Conservation (phyloP, 2,329 filamentous ascomycete species). For the Dissoconium aciculare region DNA sequence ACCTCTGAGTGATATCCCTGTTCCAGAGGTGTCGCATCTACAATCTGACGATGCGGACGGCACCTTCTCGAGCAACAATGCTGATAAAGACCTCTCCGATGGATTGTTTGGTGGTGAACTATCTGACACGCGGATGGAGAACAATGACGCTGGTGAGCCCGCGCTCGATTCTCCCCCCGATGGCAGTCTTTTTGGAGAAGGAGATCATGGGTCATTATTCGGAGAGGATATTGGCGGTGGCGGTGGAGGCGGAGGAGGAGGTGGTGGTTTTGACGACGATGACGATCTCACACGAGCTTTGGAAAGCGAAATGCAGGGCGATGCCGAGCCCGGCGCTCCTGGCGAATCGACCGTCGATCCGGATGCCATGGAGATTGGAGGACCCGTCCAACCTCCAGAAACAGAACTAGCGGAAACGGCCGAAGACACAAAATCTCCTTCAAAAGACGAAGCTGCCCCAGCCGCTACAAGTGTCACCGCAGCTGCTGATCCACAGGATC, state of each 20-base stretch:
- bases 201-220: slow-evolving; percentile 61
- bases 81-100: slow-evolving; percentile 41
- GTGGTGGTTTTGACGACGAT: slow-evolving; percentile 57
- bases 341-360: slow-evolving; percentile 27
- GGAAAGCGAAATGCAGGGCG: slow-evolving; percentile 35
- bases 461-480: slow-evolving; percentile 2
- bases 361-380: slow-evolving; percentile 28
- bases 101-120: slow-evolving; percentile 25
- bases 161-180: no score
- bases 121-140: slow-evolving; percentile 24
- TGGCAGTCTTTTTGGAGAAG: slow-evolving; percentile 72
- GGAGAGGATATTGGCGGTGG: slow-evolving; percentile 46
- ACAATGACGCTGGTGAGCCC: slow-evolving; percentile 45
- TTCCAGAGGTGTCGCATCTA: slow-evolving; percentile 57
- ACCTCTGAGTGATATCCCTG: slow-evolving; percentile 57
- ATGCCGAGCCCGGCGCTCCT: slow-evolving; percentile 20
- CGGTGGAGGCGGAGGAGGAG: slow-evolving; percentile 19
- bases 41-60: slow-evolving; percentile 46
- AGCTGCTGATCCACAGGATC: neutral
- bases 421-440: slow-evolving; percentile 1
- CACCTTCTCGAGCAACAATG: slow-evolving; percentile 65
- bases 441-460: slow-evolving; percentile 2
- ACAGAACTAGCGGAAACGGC: slow-evolving; percentile 5
- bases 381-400: slow-evolving; percentile 28
- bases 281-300: slow-evolving; percentile 67